Conservation (phyloP, 2,329 filamentous ascomycete genomes). For the Cordyceps militaris region DNA sequence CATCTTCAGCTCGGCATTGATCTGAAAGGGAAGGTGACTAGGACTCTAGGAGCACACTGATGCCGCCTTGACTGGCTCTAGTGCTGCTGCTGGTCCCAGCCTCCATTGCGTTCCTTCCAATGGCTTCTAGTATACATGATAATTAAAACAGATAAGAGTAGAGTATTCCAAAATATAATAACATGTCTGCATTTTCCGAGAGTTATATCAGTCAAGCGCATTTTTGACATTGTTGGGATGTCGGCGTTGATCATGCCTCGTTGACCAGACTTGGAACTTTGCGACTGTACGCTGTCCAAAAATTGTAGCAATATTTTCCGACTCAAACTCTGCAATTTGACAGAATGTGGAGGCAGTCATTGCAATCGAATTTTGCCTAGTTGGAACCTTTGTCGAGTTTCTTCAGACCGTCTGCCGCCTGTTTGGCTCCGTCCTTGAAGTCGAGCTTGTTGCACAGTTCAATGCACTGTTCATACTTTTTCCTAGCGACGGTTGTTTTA, state of each 20-base stretch:
- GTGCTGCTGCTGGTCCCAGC: neutral
- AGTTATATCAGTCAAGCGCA: neutral
- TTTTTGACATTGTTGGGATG: neutral
- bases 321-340: no score
- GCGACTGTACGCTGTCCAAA: no score
- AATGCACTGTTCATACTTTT: slow-evolving; percentile 62
- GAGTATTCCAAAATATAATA: neutral
- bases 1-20: neutral
- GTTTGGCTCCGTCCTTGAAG: slow-evolving; percentile 43
- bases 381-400: slow-evolving; percentile 19
- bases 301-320: no score
- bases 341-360: neutral
- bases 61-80: neutral
- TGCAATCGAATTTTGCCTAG: neutral
- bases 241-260: neutral
- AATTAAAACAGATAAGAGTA: neutral
- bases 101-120: neutral
- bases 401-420: slow-evolving; percentile 45
- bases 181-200: neutral
- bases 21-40: neutral
- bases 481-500: slow-evolving; percentile 55
- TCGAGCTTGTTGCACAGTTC: slow-evolving; percentile 49
- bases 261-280: no score
- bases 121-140: neutral
- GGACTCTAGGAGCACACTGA: neutral